Evolutionary conservation across 2,329 filamentous ascomycete genomes (phyloP).

Genomic region (Zasmidium cellare): DNA sequence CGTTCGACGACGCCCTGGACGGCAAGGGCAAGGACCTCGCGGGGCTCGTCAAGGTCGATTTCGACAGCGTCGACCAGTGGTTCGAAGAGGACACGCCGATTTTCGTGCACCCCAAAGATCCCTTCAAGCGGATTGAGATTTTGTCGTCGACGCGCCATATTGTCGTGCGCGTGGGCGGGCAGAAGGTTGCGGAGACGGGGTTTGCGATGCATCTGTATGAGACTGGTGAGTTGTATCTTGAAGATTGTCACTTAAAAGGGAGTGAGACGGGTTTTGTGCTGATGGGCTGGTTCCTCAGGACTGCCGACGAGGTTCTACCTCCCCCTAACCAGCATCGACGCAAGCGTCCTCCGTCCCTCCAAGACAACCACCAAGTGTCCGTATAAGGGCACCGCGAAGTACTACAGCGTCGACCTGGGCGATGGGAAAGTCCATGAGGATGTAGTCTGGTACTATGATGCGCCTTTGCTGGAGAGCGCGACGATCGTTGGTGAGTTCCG

Average conservation of each 20-base stretch:
- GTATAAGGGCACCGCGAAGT: conserved; percentile 67
- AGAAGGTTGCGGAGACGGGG: conserved; percentile 48
- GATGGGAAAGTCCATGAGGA: conserved; percentile 49
- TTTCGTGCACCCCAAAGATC: conserved; percentile 65
- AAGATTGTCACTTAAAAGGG: too few relatives aligned
- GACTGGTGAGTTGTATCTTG: conserved; percentile 46
- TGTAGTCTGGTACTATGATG: conserved; percentile 63
- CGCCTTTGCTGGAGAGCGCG: conserved; percentile 58
- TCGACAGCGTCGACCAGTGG: conserved; percentile 43
- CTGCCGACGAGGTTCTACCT: conserved; percentile 62
- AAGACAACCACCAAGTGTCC: conserved; percentile 60
- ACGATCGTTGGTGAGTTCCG: conserved; percentile 49
- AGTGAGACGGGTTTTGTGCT: background rate
- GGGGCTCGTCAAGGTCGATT: conserved; percentile 30
- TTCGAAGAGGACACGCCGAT: conserved; percentile 62
- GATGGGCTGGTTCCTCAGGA: conserved; percentile 22
- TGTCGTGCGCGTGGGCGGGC: conserved; percentile 51
- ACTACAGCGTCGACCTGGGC: conserved; percentile 56
- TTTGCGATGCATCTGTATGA: conserved; percentile 58
- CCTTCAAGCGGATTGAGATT: conserved; percentile 65
- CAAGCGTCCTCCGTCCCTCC: conserved; percentile 50
- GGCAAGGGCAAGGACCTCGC: conserved; percentile 15
- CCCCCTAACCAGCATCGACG: conserved; percentile 53
- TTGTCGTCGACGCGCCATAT: conserved; percentile 57
- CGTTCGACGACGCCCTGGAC: conserved; percentile 20